Base-by-base conservation (phyloP, 116 monocot species). In the Papilionanthe hybrid region DNA sequence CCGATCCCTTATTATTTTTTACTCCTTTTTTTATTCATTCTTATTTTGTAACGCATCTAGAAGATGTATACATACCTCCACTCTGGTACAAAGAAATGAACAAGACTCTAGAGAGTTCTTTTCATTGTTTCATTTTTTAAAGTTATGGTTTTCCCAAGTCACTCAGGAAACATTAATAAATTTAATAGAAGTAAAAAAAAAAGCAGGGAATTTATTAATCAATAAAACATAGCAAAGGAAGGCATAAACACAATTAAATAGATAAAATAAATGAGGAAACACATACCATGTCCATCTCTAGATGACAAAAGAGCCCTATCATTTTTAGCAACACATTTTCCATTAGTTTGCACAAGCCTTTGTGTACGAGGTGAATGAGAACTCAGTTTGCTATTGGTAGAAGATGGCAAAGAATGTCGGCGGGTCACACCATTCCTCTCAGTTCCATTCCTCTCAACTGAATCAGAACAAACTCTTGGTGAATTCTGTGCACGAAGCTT, bases 341-440 rank as follows among this genome's bases (percentile, higher is more conserved):
- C 82, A 75, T 72, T 69, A 30, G 12, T 79, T 82, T 77, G 89
- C 22, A 86, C 47, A 77, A 79, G 56, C 86, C 68, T 86, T 42
- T 89, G 92, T n/a, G 87, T 86, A 29, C 87, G 81, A 44, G 91
- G 85, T 47, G 93, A 92, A 13, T 84, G 57, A 13, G 91, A 87
- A 63, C 75, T 83, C 58, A 85, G 30, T 78, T 89, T 94, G 48
- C 91, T 88, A 84, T 90, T 91, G 28, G 32, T 32, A 41, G 92
- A 82, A 32, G 85, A 85, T 68, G 94, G 94, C 75, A 94, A 81
- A 68, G 94, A 97, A 82, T 94, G 92, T 15, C 94, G 82, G 25
- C 92, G 87, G 22, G 88, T 83, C 22, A 77, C 47, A 0, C 81
- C 85, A 89, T 82, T 89, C 81, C 83, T 89, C 23, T 92, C 94